These are phyloP conservation scores for Eutypella sp. DNA, from an alignment of 2,329 filamentous ascomycete species.

Conservation along the genomic window DNA sequence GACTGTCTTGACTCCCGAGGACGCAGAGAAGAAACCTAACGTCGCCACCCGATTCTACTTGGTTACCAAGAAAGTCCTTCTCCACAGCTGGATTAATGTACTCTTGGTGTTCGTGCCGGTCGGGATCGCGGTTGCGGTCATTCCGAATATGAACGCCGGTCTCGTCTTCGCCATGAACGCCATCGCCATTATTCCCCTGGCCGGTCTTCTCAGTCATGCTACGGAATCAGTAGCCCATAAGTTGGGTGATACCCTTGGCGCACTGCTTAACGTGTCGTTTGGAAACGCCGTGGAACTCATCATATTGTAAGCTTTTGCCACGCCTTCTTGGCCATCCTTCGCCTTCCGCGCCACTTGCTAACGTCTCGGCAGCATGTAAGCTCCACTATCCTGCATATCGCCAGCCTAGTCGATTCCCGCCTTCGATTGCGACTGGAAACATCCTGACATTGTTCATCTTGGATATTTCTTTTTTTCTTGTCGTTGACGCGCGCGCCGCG, in stretches of 20 bases:
- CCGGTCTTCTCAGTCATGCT: conserved; percentile 65
- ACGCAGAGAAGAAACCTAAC: conserved; percentile 24
- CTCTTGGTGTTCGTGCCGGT: conserved; percentile 74
- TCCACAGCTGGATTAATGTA: conserved; percentile 73
- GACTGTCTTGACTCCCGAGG: conserved; percentile 46
- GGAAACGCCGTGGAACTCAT: conserved; percentile 77
- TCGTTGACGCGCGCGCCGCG: not conserved
- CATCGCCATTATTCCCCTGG: conserved; percentile 69
- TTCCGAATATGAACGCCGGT: conserved; percentile 49
- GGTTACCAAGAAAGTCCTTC: conserved; percentile 56
- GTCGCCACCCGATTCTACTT: conserved; percentile 33
- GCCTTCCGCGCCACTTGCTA: conserved; percentile 7
- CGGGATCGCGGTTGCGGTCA: conserved; percentile 61
- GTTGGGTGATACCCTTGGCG: conserved; percentile 68
- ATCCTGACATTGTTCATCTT: no score
- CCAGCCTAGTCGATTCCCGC: no score
- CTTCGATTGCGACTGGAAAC: no score
- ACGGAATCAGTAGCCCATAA: conserved; percentile 70
- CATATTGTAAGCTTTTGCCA: conserved; percentile 54
- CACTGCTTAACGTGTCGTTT: conserved; percentile 71
- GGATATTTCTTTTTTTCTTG: no score
- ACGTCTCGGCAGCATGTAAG: conserved; percentile 20
- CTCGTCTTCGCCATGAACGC: conserved; percentile 71
- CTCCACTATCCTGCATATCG: no score
- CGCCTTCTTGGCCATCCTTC: not conserved